Percentiles rank a stretch among this genome's conserved stretches.
These are phyloP conservation scores for Fomitopsis pinicola DNA, from an alignment of 1,284 basidiomycete genomes.

Conservation along the genomic window DNA sequence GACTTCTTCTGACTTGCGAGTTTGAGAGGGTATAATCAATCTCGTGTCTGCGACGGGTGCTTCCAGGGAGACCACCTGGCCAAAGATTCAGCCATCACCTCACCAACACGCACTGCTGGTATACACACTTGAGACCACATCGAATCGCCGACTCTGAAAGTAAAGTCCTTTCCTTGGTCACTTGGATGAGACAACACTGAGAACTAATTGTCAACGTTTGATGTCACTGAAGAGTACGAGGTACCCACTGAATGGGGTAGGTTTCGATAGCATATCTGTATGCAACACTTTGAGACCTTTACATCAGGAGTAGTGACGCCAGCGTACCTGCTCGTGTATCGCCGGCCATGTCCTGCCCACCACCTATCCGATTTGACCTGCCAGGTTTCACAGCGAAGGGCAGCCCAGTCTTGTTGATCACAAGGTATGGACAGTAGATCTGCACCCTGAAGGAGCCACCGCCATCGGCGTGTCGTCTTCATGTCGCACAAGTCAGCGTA, in stretches of 20 bases:
- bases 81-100: background rate
- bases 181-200: slow-evolving; percentile 87
- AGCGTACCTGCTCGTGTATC: slow-evolving; percentile 53
- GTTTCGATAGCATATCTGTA: slow-evolving; percentile 52
- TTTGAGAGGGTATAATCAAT: slow-evolving; percentile 69
- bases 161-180: slow-evolving; percentile 81
- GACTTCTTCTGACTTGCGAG: slow-evolving; percentile 72
- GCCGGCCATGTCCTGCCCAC: slow-evolving; percentile 84
- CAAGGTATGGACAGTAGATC: slow-evolving; percentile 89
- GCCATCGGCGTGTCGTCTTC: slow-evolving; percentile 81
- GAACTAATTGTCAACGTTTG: slow-evolving; percentile 20
- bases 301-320: slow-evolving; percentile 1
- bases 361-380: slow-evolving; percentile 66
- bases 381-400: slow-evolving; percentile 77
- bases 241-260: slow-evolving; percentile 69
- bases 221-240: slow-evolving; percentile 26
- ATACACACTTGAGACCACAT: slow-evolving; percentile 79
- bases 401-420: slow-evolving; percentile 92
- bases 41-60: slow-evolving; percentile 89
- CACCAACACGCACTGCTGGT: slow-evolving; percentile 1
- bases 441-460: slow-evolving; percentile 99
- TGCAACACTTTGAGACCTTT: slow-evolving; percentile 2
- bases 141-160: slow-evolving; percentile 84
- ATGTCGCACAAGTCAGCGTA: background rate
- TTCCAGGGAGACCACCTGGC: slow-evolving; percentile 83